Evolutionary conservation across 1,139 yeast genomes (phyloP).

Genomic region (Geotrichum restrictum): DNA sequence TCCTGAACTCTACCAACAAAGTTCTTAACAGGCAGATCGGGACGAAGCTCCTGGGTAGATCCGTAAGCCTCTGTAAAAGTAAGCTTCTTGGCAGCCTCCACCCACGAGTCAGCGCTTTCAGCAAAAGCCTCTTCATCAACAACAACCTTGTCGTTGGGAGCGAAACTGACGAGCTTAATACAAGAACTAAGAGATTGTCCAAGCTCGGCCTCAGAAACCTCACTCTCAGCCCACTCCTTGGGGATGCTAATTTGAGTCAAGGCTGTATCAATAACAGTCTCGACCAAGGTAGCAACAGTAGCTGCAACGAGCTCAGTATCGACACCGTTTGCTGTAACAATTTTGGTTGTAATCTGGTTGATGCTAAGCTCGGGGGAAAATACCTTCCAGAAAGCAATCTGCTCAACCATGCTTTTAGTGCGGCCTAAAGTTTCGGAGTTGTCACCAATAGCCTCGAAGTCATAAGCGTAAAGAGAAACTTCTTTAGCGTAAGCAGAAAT

Average conservation of each 20-base stretch:
- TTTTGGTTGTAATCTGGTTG: constrained; percentile 69
- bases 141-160: constrained; percentile 38
- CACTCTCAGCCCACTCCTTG: constrained; percentile 30
- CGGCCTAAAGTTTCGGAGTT: constrained; percentile 66
- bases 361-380: constrained; percentile 58
- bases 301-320: constrained; percentile 81
- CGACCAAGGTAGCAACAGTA: constrained; percentile 63
- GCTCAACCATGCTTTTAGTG: constrained; percentile 68
- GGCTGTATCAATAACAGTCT: constrained; percentile 36
- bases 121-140: constrained; percentile 49
- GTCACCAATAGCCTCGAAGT: constrained; percentile 32
- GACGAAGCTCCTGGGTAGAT: constrained; percentile 60
- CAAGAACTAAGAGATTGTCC: constrained; percentile 42
- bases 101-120: constrained; percentile 41
- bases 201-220: constrained; percentile 40
- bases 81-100: constrained; percentile 64
- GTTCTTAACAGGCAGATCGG: constrained; percentile 83
- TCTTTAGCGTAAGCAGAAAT: constrained; percentile 53
- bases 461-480: constrained; percentile 45
- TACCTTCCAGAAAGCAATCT: constrained; percentile 74
- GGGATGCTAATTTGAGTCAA: constrained; percentile 38
- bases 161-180: constrained; percentile 29
- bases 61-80: constrained; percentile 78
- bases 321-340: constrained; percentile 75
- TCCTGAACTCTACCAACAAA: constrained; percentile 87